These are phyloP conservation scores for Bryum argenteum DNA, from an alignment of 225 moss, liverwort and hornwort genomes.

Conservation along the genomic window DNA sequence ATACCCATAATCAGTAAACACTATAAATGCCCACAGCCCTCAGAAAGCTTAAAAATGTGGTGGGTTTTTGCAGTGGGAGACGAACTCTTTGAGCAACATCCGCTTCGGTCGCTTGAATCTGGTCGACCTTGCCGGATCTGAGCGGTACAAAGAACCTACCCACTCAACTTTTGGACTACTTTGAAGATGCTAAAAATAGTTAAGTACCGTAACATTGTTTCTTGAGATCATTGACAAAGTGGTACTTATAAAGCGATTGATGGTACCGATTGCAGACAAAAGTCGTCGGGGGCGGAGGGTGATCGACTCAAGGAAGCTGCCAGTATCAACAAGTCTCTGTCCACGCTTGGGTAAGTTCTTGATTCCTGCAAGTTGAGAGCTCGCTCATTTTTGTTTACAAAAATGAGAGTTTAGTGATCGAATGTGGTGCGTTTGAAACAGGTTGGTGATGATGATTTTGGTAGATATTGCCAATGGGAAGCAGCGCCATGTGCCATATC, in stretches of 20 bases:
- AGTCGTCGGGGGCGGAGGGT: slow-evolving; percentile 54
- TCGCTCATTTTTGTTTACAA: not conserved
- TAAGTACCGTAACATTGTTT: too few species aligned
- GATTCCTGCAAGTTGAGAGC: not conserved
- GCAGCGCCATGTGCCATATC: slow-evolving; percentile 55
- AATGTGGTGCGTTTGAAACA: slow-evolving; percentile 17
- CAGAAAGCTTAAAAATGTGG: not conserved
- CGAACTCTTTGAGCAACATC: slow-evolving; percentile 51
- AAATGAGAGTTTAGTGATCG: slow-evolving; percentile 19
- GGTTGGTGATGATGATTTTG: slow-evolving; percentile 58
- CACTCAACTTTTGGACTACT: not conserved
- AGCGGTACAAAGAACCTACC: slow-evolving; percentile 35
- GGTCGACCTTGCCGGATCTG: slow-evolving; percentile 60
- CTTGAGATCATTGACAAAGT: too few species aligned
- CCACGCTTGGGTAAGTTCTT: slow-evolving; percentile 55
- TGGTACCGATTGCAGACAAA: slow-evolving; percentile 50
- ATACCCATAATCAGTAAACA: too few species aligned
- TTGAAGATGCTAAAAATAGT: too few species aligned
- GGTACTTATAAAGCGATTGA: too few species aligned
- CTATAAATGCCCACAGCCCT: too few species aligned
- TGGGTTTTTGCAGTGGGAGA: slow-evolving; percentile 44
- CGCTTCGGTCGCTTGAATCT: slow-evolving; percentile 55
- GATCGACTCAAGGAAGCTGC: slow-evolving; percentile 61
- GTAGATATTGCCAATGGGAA: slow-evolving; percentile 57
- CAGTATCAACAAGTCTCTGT: slow-evolving; percentile 59